Conservation (phyloP, 2,329 filamentous ascomycete genomes). For the Sphaerulina vaccinii region DNA sequence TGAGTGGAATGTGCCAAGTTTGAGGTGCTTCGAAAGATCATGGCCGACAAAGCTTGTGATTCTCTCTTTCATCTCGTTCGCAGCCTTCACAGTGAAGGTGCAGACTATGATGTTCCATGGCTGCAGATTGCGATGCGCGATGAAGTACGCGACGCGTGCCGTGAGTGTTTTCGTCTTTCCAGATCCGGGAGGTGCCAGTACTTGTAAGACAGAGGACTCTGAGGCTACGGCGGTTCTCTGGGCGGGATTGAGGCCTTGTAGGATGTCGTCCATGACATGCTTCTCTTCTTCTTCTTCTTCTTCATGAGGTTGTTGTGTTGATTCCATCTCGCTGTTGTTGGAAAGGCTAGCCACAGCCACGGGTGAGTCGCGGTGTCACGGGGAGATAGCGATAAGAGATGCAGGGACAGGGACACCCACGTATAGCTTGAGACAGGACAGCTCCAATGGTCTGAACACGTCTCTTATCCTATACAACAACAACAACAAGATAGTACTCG, state of each 20-base stretch:
- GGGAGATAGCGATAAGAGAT: neutral
- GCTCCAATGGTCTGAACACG: neutral
- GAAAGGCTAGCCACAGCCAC: too few species aligned
- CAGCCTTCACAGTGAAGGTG: constrained; percentile 95
- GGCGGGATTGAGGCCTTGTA: constrained; percentile 63
- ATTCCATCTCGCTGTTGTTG: too few species aligned
- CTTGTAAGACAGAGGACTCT: constrained; percentile 58
- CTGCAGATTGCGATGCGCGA: constrained; percentile 67
- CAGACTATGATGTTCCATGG: constrained; percentile 91
- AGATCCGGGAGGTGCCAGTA: constrained; percentile 64
- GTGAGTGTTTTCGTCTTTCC: constrained; percentile 97
- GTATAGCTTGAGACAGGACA: neutral
- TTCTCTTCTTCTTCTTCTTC: too few species aligned
- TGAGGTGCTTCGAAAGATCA: constrained; percentile 69
- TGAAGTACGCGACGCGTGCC: constrained; percentile 84
- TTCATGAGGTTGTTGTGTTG: too few species aligned
- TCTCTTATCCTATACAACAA: neutral
- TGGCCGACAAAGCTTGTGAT: constrained; percentile 79
- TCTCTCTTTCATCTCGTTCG: constrained; percentile 87
- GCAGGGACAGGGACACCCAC: neutral
- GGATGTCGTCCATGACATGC: constrained; percentile 52
- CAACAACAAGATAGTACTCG: neutral
- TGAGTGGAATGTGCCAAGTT: constrained; percentile 93
- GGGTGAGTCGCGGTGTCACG: neutral
- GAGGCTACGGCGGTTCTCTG: constrained; percentile 66